Percentiles rank a stretch among this genome's conserved stretches.
Conservation (phyloP, 2,329 filamentous ascomycete species). For the Colletotrichum orchidophilum region DNA sequence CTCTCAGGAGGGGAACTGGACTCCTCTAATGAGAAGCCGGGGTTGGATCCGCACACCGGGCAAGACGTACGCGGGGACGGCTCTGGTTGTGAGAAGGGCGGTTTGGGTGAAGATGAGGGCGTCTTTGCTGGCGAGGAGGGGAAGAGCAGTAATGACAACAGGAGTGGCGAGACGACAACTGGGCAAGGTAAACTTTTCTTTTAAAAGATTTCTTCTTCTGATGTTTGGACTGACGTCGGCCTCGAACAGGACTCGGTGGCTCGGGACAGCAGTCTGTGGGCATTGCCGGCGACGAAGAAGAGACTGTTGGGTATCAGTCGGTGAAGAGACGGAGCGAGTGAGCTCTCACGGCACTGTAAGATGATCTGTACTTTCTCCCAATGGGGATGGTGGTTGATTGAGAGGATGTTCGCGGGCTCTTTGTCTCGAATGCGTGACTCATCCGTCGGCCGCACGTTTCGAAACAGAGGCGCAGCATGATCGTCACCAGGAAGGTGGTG, state of each 20-base stretch:
- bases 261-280: not conserved
- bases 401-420: not conserved
- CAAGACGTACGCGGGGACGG: not conserved
- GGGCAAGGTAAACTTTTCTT: not conserved
- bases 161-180: not conserved
- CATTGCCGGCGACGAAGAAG: not conserved
- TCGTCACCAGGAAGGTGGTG: not conserved
- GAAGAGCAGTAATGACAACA: not conserved
- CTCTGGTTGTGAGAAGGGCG: not conserved
- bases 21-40: not conserved
- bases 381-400: no score
- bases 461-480: not conserved
- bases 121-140: not conserved
- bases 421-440: not conserved
- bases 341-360: not conserved
- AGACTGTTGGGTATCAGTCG: not conserved
- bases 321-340: not conserved
- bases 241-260: not conserved
- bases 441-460: not conserved
- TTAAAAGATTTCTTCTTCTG: not conserved
- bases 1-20: not conserved
- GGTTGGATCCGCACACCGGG: not conserved
- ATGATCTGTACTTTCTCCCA: not conserved
- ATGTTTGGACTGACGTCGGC: not conserved
- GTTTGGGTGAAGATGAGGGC: not conserved